phyloP scores from a whole-genome alignment of 2,329 filamentous ascomycete genomes.

The Fonsecaea pedrosoi region DNA sequence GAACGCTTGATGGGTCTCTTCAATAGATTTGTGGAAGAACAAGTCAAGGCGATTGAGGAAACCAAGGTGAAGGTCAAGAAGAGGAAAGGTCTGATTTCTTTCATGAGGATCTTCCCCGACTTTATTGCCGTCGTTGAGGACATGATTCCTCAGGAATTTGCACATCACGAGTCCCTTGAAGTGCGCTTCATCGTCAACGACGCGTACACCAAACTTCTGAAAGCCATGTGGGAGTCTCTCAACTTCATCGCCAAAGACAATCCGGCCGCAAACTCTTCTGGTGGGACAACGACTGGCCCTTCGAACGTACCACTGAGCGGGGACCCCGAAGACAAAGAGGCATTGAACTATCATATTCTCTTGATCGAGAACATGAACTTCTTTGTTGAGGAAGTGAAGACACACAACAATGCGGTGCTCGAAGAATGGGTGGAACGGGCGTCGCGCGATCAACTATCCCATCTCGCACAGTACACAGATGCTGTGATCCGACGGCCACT shows the following conservation, averaged over 20 bases:
- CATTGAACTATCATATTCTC: constrained; percentile 94
- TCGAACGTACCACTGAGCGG: constrained; percentile 43
- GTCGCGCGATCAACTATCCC: constrained; percentile 78
- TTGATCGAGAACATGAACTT: constrained; percentile 99
- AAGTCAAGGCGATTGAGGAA: constrained; percentile 93
- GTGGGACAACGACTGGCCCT: constrained; percentile 32
- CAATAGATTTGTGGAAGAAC: constrained; percentile 88
- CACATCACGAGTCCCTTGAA: constrained; percentile 66
- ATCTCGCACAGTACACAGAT: constrained; percentile 84
- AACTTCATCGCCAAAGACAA: constrained; percentile 87
- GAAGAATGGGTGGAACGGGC: constrained; percentile 84
- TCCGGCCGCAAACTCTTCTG: constrained; percentile 58
- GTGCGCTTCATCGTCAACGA: constrained; percentile 81
- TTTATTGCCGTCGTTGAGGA: constrained; percentile 85
- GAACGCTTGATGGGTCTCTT: constrained; percentile 76
- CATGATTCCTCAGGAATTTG: constrained; percentile 67
- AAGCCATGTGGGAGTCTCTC: constrained; percentile 95
- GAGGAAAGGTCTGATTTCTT: constrained; percentile 92
- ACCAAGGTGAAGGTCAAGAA: constrained; percentile 99
- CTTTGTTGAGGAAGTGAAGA: constrained; percentile 88
- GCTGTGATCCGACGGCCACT: constrained; percentile 88
- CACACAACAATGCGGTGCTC: constrained; percentile 74
- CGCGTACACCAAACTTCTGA: constrained; percentile 86
- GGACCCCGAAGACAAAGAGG: constrained; percentile 92
- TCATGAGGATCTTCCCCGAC: constrained; percentile 89